Evolutionary conservation across 2,329 filamentous ascomycete genomes (phyloP), one percentile per base, ranked within the genome.

Genomic region (Curvularia sp.): DNA sequence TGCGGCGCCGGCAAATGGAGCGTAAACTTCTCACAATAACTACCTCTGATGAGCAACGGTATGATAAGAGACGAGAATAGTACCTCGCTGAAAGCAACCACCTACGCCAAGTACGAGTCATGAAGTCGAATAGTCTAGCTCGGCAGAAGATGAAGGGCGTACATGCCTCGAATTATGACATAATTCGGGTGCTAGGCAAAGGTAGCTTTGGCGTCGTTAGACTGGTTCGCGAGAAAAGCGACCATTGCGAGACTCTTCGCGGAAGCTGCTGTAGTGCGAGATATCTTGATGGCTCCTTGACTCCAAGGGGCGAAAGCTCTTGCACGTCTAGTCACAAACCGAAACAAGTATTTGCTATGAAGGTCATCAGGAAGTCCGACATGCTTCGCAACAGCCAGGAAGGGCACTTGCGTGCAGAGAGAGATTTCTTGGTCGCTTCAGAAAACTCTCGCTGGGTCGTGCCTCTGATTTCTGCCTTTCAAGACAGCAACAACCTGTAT

Each of bases 161-260:
- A 13, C 82, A 83, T 43, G 74, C 84, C 22, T 85, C 87, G 8
- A 86, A 88, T n/a, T 97, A 94, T 70, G 90, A 97, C 64, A 83
- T 89, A 12, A 79, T 98, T 30, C 91, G 93, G 66, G 84, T 96
- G 18, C 83, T 98, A 5, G 93, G 95, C 0, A 96, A 95, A 74
- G 94, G 95, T 8, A 97, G 93, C 72, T 99, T 98, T 77, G 94
- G 95, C 0, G 89, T 97, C 24, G 95, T 99, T 15, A 86, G 89
- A 46, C 83, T 99, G 35, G 93, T 98, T 2, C 88, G 88, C 55
- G 90, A 93, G 73, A 89, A 75, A 57, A 71, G 66, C 48, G 70
- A 75, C 6, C 53, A 62, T 13, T 46, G 50, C 39, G 63, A 53
- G 39, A 62, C 26, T 42, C 58, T 61, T 1, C 57, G 59, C 22